Evolutionary conservation across 352 stramenopile species (phyloP).

Genomic region (Phytophthora chlamydospora): DNA sequence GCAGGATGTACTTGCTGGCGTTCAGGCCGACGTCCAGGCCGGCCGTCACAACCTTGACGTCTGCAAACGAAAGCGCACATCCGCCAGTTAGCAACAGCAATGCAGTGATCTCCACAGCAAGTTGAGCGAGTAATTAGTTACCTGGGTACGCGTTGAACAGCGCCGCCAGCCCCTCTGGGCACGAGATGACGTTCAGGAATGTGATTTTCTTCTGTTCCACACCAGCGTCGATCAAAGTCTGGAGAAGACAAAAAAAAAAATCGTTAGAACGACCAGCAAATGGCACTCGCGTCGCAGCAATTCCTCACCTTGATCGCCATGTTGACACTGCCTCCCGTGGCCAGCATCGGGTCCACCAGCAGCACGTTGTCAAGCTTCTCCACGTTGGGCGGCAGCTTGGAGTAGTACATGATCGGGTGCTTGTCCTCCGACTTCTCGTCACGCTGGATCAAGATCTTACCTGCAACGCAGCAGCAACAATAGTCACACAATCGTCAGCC

Average conservation of each 20-base stretch:
- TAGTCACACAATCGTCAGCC: not conserved
- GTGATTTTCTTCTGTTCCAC: slow-evolving; percentile 92
- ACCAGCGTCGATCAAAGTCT: slow-evolving; percentile 85
- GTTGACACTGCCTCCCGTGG: slow-evolving; percentile 89
- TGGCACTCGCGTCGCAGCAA: slow-evolving; percentile 1
- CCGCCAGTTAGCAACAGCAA: slow-evolving; percentile 6
- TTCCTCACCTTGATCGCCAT: slow-evolving; percentile 88
- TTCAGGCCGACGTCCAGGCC: slow-evolving; percentile 91
- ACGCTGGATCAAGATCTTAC: slow-evolving; percentile 98
- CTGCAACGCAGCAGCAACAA: slow-evolving; percentile 24
- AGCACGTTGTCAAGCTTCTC: slow-evolving; percentile 86
- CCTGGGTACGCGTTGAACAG: slow-evolving; percentile 79
- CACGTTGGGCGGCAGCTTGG: slow-evolving; percentile 93
- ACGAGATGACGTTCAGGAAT: slow-evolving; percentile 96
- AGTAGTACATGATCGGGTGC: slow-evolving; percentile 93
- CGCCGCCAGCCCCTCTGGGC: slow-evolving; percentile 87
- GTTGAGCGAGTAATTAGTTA: too few species aligned
- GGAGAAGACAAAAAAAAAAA: slow-evolving; percentile 2
- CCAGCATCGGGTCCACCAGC: slow-evolving; percentile 98
- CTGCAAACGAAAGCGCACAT: slow-evolving; percentile 7
- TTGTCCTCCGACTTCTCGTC: slow-evolving; percentile 92
- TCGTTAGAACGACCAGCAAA: not conserved
- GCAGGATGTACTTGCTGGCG: slow-evolving; percentile 96
- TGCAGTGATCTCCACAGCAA: not conserved
- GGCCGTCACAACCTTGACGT: slow-evolving; percentile 82